Evolutionary conservation across 176 grass and related monocot species (phyloP), one percentile per base, ranked within the genome.

Genomic region (Puccinellia tenuiflora): DNA sequence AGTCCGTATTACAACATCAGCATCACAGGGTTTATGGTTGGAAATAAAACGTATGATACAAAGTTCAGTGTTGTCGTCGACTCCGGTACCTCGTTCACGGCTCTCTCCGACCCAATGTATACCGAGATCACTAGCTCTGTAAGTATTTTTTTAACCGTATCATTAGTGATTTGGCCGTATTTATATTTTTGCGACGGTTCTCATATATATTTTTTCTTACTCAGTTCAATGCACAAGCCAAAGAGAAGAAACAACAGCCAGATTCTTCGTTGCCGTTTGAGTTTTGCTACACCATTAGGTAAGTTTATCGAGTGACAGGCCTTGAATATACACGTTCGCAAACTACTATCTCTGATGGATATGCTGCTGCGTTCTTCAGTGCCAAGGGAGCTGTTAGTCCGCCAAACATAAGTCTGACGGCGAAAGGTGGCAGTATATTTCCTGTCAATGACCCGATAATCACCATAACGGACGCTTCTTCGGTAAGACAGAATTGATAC

Each of bases 61-160:
- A 62, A 69, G 6, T 99, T 99, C 53, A 77, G 71, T 70, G 87
- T 68, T 47, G 66, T 99, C 79, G 91, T 99, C 38, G 97, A 99
- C 69, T 96, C 97, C 9, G 93, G 97, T 64, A 99, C 97, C 53
- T 96, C 93, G n/a, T 99, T 92, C 84, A 88, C 97, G 14, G 68
- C 84, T 73, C 80, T 99, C 28, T 77, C 87, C 5, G 88, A 99
- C 89, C 97, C 97, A 39, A 89, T 94, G 87, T 94, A 99, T 30
- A 86, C 89, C 1, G 56, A 90, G 35, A 88, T 99, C 33, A 77
- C 94, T 25, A 86, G 37, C 24, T 90, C 81, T 7, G 97, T 99
- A 90, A 88, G 97, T 85, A 85, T 37, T 56, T 75, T 75, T 18
- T 17, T 63, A 39, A 37, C 35, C 79, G 26, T 64, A 43, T 63